Conservation (phyloP, 495 filamentous ascomycete species). For the Neurospora sp. region DNA sequence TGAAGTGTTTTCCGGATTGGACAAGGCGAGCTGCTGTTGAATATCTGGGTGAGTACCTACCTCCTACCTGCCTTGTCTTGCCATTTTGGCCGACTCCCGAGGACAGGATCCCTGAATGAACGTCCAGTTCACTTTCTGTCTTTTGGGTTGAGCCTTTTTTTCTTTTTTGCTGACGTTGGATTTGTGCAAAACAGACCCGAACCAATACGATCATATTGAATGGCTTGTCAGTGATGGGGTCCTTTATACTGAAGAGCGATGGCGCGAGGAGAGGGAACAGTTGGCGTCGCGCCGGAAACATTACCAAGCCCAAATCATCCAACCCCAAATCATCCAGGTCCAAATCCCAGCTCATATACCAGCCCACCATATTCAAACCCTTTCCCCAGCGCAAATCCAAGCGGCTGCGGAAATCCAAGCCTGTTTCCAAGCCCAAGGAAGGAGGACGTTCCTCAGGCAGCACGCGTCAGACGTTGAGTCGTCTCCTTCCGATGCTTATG, state of each 20-base stretch:
- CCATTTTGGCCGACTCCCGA: background rate
- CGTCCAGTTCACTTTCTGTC: background rate
- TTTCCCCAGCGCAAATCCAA: background rate
- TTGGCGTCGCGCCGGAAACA: background rate
- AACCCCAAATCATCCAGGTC: background rate
- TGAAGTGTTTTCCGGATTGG: background rate
- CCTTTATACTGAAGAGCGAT: background rate
- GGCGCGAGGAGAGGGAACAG: background rate
- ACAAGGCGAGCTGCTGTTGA: background rate
- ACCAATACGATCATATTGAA: background rate
- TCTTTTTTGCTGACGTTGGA: background rate
- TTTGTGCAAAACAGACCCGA: background rate
- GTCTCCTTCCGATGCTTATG: background rate
- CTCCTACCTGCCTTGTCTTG: background rate
- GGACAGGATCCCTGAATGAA: background rate
- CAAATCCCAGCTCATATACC: background rate
- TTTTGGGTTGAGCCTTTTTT: background rate
- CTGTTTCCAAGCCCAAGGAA: background rate
- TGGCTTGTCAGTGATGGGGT: accelerated
- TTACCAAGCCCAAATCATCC: background rate
- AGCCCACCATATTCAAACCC: background rate
- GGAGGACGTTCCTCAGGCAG: background rate
- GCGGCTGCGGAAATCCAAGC: background rate
- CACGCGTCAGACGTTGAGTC: background rate
- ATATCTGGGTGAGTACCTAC: background rate